Evolutionary conservation across 257 asterid genomes (phyloP).

Genomic region (Scutellaria baicalensis): DNA sequence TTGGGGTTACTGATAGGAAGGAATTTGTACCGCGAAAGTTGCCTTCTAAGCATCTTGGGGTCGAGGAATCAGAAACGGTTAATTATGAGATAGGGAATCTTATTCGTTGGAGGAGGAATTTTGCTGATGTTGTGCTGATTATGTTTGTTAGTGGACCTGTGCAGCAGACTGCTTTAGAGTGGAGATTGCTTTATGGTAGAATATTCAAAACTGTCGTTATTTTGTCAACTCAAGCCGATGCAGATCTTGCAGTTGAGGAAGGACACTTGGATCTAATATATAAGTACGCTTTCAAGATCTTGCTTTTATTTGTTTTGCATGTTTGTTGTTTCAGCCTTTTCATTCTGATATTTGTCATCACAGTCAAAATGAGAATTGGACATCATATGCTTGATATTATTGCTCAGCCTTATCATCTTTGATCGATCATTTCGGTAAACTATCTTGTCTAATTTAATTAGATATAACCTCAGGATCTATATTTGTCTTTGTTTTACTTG

Average conservation of each 20-base stretch:
- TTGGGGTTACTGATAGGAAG: slow-evolving; percentile 41
- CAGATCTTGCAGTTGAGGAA: slow-evolving; percentile 53
- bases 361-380: not conserved
- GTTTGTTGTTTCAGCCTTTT: not conserved
- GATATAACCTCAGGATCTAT: not conserved
- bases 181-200: slow-evolving; percentile 74
- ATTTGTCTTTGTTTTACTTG: not conserved
- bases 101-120: slow-evolving; percentile 62
- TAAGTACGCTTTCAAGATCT: slow-evolving; percentile 35
- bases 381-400: not conserved
- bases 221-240: slow-evolving; percentile 44
- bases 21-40: slow-evolving; percentile 53
- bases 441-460: not conserved
- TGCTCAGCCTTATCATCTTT: not conserved
- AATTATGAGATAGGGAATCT: slow-evolving; percentile 67
- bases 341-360: not conserved
- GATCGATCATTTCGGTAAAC: not conserved
- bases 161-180: slow-evolving; percentile 66
- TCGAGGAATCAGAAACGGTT: slow-evolving; percentile 55
- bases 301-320: not conserved
- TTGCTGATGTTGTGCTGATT: slow-evolving; percentile 56
- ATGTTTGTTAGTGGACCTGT: slow-evolving; percentile 69
- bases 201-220: slow-evolving; percentile 61
- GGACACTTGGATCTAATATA: slow-evolving; percentile 48
- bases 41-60: slow-evolving; percentile 70